Percentiles rank a stretch among this genome's conserved stretches.
phyloP scores from a whole-genome alignment of 352 stramenopile species.

The Globisporangium cystogenes region DNA sequence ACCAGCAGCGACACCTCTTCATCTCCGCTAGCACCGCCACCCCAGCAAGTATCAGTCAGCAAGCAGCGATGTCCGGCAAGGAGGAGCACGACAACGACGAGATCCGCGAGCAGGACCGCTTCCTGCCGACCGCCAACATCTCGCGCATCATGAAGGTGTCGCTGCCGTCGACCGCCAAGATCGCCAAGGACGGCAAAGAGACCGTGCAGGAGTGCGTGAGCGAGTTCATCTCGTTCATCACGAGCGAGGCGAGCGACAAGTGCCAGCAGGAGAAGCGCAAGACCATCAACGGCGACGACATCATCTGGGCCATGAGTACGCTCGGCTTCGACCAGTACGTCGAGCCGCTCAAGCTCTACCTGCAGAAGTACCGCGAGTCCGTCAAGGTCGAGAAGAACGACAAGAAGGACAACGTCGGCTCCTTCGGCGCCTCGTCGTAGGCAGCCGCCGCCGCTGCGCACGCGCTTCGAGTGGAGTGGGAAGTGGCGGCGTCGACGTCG shows the following conservation, averaged over 20 bases:
- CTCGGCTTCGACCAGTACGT: constrained; percentile 99
- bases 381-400: constrained; percentile 90
- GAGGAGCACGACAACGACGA: constrained; percentile 88
- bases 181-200: constrained; percentile 99
- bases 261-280: constrained; percentile 99
- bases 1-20: background rate
- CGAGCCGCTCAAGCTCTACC: constrained; percentile 98
- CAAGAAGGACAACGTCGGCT: constrained; percentile 88
- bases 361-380: constrained; percentile 97
- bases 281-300: constrained; percentile 99
- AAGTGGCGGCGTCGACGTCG: too few species aligned
- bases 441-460: background rate
- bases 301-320: constrained; percentile 99
- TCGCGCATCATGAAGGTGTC: constrained; percentile 99
- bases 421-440: constrained; percentile 82
- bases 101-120: constrained; percentile 95
- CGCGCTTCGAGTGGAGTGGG: too few species aligned
- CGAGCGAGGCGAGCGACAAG: constrained; percentile 97
- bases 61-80: constrained; percentile 57
- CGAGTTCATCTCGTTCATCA: constrained; percentile 99
- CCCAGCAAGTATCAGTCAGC: constrained; percentile 1
- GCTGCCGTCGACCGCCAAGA: constrained; percentile 98
- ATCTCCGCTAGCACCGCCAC: background rate
- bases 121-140: constrained; percentile 99
- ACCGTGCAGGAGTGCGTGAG: constrained; percentile 99